Conservation (phyloP, 768 basidiomycete species). For the Flagelloscypha sp. region DNA sequence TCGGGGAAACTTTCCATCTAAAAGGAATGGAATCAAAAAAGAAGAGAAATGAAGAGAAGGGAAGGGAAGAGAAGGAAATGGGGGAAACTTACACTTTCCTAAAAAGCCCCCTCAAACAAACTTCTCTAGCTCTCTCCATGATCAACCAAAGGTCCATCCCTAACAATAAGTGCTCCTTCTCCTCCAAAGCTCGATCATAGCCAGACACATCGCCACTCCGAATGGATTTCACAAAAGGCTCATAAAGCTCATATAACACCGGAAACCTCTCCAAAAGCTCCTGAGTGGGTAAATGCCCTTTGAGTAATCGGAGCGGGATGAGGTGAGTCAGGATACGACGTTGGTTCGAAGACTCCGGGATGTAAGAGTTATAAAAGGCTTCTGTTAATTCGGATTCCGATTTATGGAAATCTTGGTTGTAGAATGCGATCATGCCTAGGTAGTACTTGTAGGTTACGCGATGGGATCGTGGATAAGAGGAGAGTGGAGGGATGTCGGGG, state of each 20-base stretch:
- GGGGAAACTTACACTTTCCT: slow-evolving; percentile 52
- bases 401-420: slow-evolving; percentile 89
- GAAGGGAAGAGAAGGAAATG: neutral
- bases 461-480: slow-evolving; percentile 73
- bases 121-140: slow-evolving; percentile 81
- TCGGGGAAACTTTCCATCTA: slow-evolving; percentile 77
- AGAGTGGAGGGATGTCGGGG: slow-evolving; percentile 73
- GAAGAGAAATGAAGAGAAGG: slow-evolving; percentile 5
- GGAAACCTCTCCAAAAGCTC: slow-evolving; percentile 69
- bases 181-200: slow-evolving; percentile 76
- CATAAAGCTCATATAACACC: slow-evolving; percentile 60
- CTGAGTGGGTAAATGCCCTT: slow-evolving; percentile 75
- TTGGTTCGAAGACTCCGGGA: slow-evolving; percentile 63
- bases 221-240: slow-evolving; percentile 77
- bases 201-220: slow-evolving; percentile 63
- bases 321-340: slow-evolving; percentile 88
- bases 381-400: slow-evolving; percentile 81
- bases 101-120: slow-evolving; percentile 79
- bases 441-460: slow-evolving; percentile 95
- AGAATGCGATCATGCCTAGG: slow-evolving; percentile 87
- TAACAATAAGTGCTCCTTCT: slow-evolving; percentile 65
- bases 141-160: slow-evolving; percentile 82
- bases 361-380: slow-evolving; percentile 80
- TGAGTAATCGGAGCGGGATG: slow-evolving; percentile 80
- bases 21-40: neutral